phyloP scores from a whole-genome alignment of 2,329 filamentous ascomycete species.

The Metarhizium sp. region DNA sequence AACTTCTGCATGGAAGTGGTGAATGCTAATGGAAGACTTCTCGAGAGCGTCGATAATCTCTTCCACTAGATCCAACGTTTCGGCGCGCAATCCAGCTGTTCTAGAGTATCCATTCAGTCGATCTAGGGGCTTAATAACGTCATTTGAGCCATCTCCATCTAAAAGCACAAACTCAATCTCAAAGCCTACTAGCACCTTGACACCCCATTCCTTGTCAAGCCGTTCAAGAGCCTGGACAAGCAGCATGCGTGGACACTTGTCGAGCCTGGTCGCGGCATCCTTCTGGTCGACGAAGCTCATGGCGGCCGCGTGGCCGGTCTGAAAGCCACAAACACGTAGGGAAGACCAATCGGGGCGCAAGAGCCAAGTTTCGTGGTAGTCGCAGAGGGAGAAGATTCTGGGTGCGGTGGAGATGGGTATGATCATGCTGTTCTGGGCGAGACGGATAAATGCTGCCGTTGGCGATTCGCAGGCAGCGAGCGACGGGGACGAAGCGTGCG shows the following conservation, averaged over 20 bases:
- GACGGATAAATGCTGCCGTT: too few relatives aligned
- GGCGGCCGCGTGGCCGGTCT: too few relatives aligned
- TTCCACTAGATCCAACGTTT: background rate
- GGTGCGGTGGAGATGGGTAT: too few relatives aligned
- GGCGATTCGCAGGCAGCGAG: too few relatives aligned
- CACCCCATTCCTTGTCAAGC: background rate
- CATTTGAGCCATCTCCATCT: background rate
- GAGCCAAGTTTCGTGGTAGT: too few relatives aligned
- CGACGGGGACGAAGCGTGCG: too few relatives aligned
- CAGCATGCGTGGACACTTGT: slow-evolving; percentile 2
- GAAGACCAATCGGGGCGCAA: too few relatives aligned
- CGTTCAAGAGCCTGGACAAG: background rate
- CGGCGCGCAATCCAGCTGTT: background rate
- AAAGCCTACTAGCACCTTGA: background rate
- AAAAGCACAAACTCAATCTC: slow-evolving; percentile 1
- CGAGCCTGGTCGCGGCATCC: background rate
- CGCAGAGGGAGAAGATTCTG: too few relatives aligned
- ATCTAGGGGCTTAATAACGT: background rate
- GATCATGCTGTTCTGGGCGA: too few relatives aligned
- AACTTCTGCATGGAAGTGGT: slow-evolving; percentile 5
- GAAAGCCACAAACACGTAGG: too few relatives aligned
- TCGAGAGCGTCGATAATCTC: slow-evolving; percentile 1
- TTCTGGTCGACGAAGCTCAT: background rate
- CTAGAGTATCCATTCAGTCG: background rate
- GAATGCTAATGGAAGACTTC: slow-evolving; percentile 1